These are phyloP conservation scores for Clarireedia sp. DNA, from an alignment of 2,329 filamentous ascomycete genomes.

Conservation along the genomic window DNA sequence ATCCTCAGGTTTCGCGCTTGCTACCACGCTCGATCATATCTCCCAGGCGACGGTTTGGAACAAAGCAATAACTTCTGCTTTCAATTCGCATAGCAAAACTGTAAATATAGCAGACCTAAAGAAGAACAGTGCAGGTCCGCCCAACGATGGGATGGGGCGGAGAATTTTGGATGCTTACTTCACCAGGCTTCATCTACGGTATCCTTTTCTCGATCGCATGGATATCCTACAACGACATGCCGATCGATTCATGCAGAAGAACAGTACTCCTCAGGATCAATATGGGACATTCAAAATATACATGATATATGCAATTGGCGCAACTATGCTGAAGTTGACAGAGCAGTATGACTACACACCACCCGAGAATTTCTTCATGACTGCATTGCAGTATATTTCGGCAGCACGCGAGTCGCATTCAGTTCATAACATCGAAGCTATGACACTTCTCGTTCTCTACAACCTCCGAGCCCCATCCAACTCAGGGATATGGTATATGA, in stretches of 20 bases:
- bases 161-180: conserved; percentile 39
- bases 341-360: conserved; percentile 37
- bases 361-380: conserved; percentile 39
- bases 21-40: conserved; percentile 44
- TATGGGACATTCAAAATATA: conserved; percentile 45
- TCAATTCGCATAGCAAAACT: conserved; percentile 17
- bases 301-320: conserved; percentile 44
- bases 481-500: conserved; percentile 46
- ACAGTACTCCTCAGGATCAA: conserved; percentile 33
- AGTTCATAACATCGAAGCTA: conserved; percentile 44
- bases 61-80: conserved; percentile 34
- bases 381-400: conserved; percentile 41
- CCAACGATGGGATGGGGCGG: conserved; percentile 37
- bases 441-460: conserved; percentile 41
- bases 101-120: conserved; percentile 32
- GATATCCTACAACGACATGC: conserved; percentile 39
- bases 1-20: conserved; percentile 41
- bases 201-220: conserved; percentile 40
- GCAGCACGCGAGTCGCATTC: conserved; percentile 41
- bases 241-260: conserved; percentile 32
- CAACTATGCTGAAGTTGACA: conserved; percentile 40
- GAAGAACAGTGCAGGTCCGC: conserved; percentile 37
- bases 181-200: conserved; percentile 38
- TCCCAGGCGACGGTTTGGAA: conserved; percentile 47
- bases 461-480: conserved; percentile 43